Conservation (phyloP, 2,329 filamentous ascomycete species). For the Ciborinia camelliae region DNA sequence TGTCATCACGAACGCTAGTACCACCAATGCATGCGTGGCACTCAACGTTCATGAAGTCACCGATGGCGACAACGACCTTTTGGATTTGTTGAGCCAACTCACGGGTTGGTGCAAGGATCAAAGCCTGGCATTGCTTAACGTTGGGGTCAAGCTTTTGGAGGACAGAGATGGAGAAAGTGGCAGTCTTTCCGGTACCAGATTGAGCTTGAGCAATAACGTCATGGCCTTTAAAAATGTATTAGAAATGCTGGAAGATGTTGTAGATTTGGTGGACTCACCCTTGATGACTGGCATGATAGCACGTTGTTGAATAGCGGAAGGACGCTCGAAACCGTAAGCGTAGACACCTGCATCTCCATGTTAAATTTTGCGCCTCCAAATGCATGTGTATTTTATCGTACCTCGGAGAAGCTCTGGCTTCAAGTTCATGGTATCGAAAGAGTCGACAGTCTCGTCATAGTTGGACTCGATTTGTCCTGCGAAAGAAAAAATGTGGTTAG, state of each 20-base stretch:
- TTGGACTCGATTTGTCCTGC: constrained; percentile 99
- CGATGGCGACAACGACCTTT: constrained; percentile 97
- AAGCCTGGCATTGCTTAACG: constrained; percentile 94
- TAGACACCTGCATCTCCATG: constrained; percentile 64
- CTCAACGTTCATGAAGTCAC: constrained; percentile 99
- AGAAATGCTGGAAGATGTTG: constrained; percentile 22
- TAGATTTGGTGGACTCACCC: constrained; percentile 56
- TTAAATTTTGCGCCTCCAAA: constrained; percentile 25
- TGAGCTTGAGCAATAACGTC: constrained; percentile 99
- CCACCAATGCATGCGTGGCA: constrained; percentile 99
- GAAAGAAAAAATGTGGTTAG: constrained; percentile 22
- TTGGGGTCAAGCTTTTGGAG: constrained; percentile 97
- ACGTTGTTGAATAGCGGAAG: constrained; percentile 99
- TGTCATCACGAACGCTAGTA: constrained; percentile 96
- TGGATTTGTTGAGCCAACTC: constrained; percentile 99
- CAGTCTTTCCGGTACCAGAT: constrained; percentile 99
- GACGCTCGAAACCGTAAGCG: constrained; percentile 99
- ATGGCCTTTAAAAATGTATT: constrained; percentile 58
- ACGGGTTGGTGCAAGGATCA: constrained; percentile 96
- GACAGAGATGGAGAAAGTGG: constrained; percentile 98
- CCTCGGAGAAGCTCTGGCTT: constrained; percentile 96
- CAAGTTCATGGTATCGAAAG: constrained; percentile 97
- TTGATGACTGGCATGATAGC: constrained; percentile 99
- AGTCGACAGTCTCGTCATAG: constrained; percentile 99
- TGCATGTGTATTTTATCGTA: constrained; percentile 44